Conservation (phyloP, 2,329 filamentous ascomycete species). For the Drechslerella dactyloides region DNA sequence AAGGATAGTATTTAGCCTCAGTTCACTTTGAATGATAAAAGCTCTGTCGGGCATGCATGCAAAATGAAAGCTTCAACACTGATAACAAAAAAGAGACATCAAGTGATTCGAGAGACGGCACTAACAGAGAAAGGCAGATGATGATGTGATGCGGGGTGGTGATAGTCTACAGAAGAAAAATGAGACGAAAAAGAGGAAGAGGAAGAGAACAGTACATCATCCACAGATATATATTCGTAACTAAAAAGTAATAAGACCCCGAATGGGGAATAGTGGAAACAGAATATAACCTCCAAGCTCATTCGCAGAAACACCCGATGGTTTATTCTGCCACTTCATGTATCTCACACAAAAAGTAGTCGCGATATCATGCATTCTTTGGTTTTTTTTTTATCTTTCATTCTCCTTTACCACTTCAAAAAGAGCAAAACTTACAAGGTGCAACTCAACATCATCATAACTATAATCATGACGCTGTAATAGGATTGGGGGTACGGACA, state of each 20-base stretch:
- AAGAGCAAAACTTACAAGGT: conserved; percentile 48
- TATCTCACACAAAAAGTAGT: not conserved
- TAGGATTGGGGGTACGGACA: conserved; percentile 49
- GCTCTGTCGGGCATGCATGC: too few relatives aligned
- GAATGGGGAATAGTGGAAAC: not conserved
- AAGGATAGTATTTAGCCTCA: conserved; percentile 47
- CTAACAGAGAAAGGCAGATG: conserved; percentile 33
- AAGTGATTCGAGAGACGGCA: too few relatives aligned
- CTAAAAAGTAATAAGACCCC: not conserved
- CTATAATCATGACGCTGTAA: conserved; percentile 41
- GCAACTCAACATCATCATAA: conserved; percentile 47
- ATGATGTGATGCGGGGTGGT: conserved; percentile 14
- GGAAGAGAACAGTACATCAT: conserved; percentile 3
- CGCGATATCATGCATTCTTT: not conserved
- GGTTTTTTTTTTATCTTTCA: not conserved
- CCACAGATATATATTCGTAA: conserved; percentile 4
- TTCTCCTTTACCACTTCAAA: not conserved
- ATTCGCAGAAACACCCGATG: not conserved
- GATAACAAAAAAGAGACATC: conserved; percentile 2
- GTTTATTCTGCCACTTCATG: too few relatives aligned
- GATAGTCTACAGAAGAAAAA: conserved; percentile 44
- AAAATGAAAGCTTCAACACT: not conserved
- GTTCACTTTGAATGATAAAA: too few relatives aligned
- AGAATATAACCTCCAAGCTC: not conserved
- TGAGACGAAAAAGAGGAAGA: conserved; percentile 5